Percentiles rank a stretch among this genome's conserved stretches.
phyloP scores from a whole-genome alignment of 257 asterid species.

The Ilex asprella region DNA sequence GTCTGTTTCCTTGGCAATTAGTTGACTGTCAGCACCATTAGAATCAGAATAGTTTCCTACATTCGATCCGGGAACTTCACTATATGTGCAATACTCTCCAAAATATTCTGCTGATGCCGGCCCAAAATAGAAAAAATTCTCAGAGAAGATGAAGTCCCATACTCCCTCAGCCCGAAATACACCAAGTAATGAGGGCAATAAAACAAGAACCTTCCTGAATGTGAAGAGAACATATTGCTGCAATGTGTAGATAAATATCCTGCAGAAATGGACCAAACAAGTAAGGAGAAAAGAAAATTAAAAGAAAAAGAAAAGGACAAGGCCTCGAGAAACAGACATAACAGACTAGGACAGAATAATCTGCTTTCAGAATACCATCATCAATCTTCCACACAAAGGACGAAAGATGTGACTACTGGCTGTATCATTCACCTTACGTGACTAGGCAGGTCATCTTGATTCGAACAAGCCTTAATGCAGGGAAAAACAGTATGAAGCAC shows the following conservation, averaged over 20 bases:
- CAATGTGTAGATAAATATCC: constrained; percentile 71
- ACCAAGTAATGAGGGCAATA: constrained; percentile 60
- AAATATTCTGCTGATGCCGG: constrained; percentile 49
- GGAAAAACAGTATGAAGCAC: constrained; percentile 88
- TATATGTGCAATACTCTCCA: constrained; percentile 23
- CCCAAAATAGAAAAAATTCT: constrained; percentile 81
- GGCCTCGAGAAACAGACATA: constrained; percentile 5
- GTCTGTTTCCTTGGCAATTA: constrained; percentile 35
- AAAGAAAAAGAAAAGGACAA: constrained; percentile 8
- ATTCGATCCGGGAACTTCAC: constrained; percentile 24
- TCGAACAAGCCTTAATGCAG: constrained; percentile 90
- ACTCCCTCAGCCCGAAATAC: constrained; percentile 91
- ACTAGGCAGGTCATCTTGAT: constrained; percentile 64
- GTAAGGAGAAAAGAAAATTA: constrained; percentile 9
- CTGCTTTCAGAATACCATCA: not conserved
- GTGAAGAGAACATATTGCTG: constrained; percentile 65
- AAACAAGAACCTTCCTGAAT: constrained; percentile 63
- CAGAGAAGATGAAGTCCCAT: constrained; percentile 98
- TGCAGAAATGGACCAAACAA: constrained; percentile 28
- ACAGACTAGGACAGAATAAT: not conserved
- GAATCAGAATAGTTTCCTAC: constrained; percentile 31
- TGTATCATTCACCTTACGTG: constrained; percentile 58
- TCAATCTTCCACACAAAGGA: not conserved
- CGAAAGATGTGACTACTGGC: not conserved
- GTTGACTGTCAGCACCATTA: constrained; percentile 22